Evolutionary conservation across 768 basidiomycete genomes (phyloP).

Genomic region (Suillus cothurnatus): DNA sequence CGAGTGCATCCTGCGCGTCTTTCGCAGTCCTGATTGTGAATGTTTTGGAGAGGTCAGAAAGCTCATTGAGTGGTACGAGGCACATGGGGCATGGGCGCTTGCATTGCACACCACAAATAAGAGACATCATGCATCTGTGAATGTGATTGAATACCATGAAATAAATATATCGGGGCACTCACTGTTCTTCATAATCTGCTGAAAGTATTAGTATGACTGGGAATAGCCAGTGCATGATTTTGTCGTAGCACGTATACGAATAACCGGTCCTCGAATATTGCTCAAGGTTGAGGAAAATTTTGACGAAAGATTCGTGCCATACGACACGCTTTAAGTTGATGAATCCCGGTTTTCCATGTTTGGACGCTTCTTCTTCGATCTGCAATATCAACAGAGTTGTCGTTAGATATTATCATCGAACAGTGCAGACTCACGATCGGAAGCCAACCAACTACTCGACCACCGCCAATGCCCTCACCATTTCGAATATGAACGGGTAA

Average conservation of each 20-base stretch:
- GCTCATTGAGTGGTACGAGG: constrained; percentile 31
- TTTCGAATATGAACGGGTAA: constrained; percentile 15
- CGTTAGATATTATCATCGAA: background rate
- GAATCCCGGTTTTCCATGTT: constrained; percentile 13
- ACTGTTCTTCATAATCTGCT: constrained; percentile 33
- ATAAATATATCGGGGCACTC: no score
- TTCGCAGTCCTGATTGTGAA: constrained; percentile 2
- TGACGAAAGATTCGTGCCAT: constrained; percentile 24
- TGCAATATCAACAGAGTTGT: background rate
- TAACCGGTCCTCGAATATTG: constrained; percentile 16
- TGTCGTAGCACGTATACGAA: constrained; percentile 11
- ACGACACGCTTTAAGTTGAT: constrained; percentile 20
- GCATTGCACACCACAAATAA: constrained; percentile 31
- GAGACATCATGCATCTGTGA: constrained; percentile 38
- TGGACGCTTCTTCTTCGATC: background rate
- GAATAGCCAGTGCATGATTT: constrained; percentile 12
- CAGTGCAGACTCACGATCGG: constrained; percentile 30
- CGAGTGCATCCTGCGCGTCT: background rate
- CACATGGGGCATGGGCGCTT: constrained; percentile 39
- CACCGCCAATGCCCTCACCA: constrained; percentile 16
- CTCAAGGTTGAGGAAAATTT: constrained; percentile 28
- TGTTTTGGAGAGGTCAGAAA: constrained; percentile 16
- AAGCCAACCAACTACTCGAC: constrained; percentile 10
- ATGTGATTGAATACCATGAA: no score
- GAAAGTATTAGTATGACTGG: constrained; percentile 25